These are phyloP conservation scores for Naganishia antarctica DNA, from an alignment of 768 basidiomycete species.

Conservation along the genomic window DNA sequence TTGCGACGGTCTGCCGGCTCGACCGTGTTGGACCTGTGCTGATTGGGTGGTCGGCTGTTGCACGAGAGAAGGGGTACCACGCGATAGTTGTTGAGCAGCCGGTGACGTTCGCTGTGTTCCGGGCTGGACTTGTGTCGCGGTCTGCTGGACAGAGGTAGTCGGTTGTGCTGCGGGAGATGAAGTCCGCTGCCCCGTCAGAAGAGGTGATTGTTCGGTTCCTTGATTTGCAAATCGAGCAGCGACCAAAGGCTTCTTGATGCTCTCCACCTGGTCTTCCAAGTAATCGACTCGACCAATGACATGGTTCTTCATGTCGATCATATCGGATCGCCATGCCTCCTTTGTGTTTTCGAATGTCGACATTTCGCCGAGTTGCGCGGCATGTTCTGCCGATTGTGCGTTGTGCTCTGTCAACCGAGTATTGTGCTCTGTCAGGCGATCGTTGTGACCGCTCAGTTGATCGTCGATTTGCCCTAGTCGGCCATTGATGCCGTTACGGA, in stretches of 20 bases:
- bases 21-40: too few species aligned
- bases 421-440: background rate
- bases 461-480: background rate
- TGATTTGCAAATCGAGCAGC: background rate
- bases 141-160: too few species aligned
- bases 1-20: too few species aligned
- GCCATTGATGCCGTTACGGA: background rate
- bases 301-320: constrained; percentile 17
- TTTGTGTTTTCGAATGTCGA: background rate
- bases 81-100: too few species aligned
- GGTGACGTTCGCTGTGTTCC: too few species aligned
- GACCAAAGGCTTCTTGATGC: background rate
- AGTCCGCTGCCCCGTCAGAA: too few species aligned
- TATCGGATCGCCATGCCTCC: constrained; percentile 11
- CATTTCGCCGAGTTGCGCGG: background rate
- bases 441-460: background rate
- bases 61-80: too few species aligned
- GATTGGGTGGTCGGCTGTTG: too few species aligned
- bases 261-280: background rate
- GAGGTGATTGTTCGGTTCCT: background rate
- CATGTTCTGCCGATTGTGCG: background rate
- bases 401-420: background rate
- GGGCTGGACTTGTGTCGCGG: too few species aligned
- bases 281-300: constrained; percentile 14
- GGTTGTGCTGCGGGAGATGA: background rate